phyloP scores from a whole-genome alignment of 768 basidiomycete genomes.

The Boletales sp. region DNA sequence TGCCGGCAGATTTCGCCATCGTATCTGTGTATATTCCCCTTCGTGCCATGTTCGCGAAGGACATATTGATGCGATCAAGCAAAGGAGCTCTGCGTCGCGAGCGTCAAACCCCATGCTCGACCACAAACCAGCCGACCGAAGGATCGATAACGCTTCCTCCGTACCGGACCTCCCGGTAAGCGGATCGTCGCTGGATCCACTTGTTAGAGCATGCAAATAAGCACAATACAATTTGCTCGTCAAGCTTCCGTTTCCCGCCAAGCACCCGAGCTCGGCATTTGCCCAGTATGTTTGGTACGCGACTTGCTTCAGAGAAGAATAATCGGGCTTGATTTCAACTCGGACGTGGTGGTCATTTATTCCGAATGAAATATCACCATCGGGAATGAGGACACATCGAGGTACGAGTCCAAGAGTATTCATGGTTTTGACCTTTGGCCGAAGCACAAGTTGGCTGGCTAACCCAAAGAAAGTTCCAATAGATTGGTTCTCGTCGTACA shows the following conservation, averaged over 20 bases:
- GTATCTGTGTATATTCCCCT: conserved; percentile 35
- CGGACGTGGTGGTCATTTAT: conserved; percentile 9
- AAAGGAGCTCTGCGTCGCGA: conserved; percentile 29
- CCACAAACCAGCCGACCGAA: conserved; percentile 34
- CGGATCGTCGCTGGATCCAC: conserved; percentile 38
- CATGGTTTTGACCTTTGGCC: conserved; percentile 16
- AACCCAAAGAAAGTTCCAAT: conserved; percentile 45
- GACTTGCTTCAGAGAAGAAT: neutral
- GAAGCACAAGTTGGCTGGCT: conserved; percentile 37
- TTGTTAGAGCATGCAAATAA: conserved; percentile 44
- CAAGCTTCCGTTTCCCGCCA: conserved; percentile 13
- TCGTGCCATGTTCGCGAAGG: conserved; percentile 37
- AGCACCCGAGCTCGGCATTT: conserved; percentile 26
- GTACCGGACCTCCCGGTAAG: conserved; percentile 26
- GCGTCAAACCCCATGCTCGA: conserved; percentile 35
- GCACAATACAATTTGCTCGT: conserved; percentile 33
- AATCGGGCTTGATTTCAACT: conserved; percentile 4
- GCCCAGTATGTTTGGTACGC: conserved; percentile 25
- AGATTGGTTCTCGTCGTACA: conserved; percentile 39
- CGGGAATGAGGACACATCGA: conserved; percentile 36
- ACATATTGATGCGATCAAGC: conserved; percentile 30
- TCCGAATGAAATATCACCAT: conserved; percentile 33
- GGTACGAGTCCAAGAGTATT: neutral
- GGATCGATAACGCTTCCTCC: conserved; percentile 31
- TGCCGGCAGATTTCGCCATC: conserved; percentile 20